A percentile compares a stretch with the other conserved stretches of the same genome.
Conservation (phyloP, 345 rosid species). For the Tarenaya hassleriana region DNA sequence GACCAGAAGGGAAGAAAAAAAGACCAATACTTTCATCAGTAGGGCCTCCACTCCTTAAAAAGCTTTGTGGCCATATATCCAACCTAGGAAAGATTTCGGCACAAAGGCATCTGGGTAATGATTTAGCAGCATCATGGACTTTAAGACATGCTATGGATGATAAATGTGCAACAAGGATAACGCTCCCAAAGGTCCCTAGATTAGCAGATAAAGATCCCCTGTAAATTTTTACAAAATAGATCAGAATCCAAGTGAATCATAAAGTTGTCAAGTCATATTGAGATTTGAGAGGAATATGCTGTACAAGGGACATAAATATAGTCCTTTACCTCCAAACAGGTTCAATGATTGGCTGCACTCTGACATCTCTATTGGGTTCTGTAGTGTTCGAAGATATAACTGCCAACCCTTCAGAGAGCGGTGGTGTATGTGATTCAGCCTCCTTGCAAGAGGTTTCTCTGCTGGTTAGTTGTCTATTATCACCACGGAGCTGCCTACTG, state of each 20-base stretch:
- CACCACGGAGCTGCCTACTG: neutral
- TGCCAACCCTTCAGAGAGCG: neutral
- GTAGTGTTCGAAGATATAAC: constrained; percentile 12
- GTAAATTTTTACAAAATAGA: constrained; percentile 17
- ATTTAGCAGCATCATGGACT: constrained; percentile 41
- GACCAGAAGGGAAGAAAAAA: constrained; percentile 50
- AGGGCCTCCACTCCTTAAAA: constrained; percentile 37
- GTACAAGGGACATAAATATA: neutral
- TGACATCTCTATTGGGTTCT: constrained; percentile 13
- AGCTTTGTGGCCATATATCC: constrained; percentile 55
- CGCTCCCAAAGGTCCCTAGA: constrained; percentile 13
- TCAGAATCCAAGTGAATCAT: constrained; percentile 8
- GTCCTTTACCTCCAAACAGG: constrained; percentile 59
- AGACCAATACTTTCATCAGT: constrained; percentile 48
- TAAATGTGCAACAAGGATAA: constrained; percentile 48
- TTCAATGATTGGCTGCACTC: constrained; percentile 44
- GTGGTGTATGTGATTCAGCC: constrained; percentile 21
- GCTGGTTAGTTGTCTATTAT: constrained; percentile 3
- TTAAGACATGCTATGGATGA: constrained; percentile 50
- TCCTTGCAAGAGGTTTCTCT: constrained; percentile 10
- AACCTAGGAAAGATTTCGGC: constrained; percentile 47
- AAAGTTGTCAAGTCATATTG: neutral
- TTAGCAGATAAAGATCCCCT: constrained; percentile 47
- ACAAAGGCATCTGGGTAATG: constrained; percentile 36
- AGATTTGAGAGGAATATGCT: constrained; percentile 2